Conservation (phyloP, 2,329 filamentous ascomycete species). For the Mollisiaceae sp. region DNA sequence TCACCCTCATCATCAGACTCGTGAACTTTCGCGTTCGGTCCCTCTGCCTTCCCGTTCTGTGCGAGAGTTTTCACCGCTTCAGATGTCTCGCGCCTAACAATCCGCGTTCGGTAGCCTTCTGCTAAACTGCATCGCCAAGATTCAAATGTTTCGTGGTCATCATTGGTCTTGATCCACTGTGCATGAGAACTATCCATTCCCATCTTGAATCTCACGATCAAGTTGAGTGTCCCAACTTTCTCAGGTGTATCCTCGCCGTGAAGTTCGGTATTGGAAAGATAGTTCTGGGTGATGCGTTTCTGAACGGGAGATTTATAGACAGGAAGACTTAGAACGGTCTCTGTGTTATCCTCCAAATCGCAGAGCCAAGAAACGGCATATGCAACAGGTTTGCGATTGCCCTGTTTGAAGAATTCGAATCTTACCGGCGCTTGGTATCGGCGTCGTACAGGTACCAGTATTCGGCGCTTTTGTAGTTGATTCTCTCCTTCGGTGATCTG, state of each 20-base stretch:
- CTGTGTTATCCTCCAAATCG: slow-evolving; percentile 28
- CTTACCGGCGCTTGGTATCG: slow-evolving; percentile 29
- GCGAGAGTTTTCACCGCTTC: slow-evolving; percentile 23
- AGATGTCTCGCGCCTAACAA: slow-evolving; percentile 28
- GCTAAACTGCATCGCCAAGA: slow-evolving; percentile 28
- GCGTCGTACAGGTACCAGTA: slow-evolving; percentile 26
- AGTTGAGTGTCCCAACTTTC: slow-evolving; percentile 22
- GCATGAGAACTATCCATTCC: slow-evolving; percentile 30
- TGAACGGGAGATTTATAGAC: slow-evolving; percentile 28
- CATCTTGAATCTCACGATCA: slow-evolving; percentile 31
- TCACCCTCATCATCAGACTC: slow-evolving; percentile 22
- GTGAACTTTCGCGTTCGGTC: slow-evolving; percentile 3
- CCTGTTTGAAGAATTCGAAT: slow-evolving; percentile 29
- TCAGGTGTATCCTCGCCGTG: slow-evolving; percentile 22
- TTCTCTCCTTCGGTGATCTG: slow-evolving; percentile 21
- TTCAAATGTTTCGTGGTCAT: slow-evolving; percentile 29
- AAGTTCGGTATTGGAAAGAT: slow-evolving; percentile 24
- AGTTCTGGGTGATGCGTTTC: slow-evolving; percentile 30
- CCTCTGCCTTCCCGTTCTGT: slow-evolving; percentile 21
- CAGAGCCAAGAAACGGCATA: slow-evolving; percentile 30
- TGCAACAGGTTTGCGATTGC: slow-evolving; percentile 23
- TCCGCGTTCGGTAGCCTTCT: slow-evolving; percentile 28
- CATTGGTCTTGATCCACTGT: slow-evolving; percentile 30
- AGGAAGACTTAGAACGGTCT: slow-evolving; percentile 22
- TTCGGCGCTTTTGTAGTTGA: slow-evolving; percentile 25